phyloP scores from a whole-genome alignment of 208 protist genomes.

The Trypanosoma congolense region DNA sequence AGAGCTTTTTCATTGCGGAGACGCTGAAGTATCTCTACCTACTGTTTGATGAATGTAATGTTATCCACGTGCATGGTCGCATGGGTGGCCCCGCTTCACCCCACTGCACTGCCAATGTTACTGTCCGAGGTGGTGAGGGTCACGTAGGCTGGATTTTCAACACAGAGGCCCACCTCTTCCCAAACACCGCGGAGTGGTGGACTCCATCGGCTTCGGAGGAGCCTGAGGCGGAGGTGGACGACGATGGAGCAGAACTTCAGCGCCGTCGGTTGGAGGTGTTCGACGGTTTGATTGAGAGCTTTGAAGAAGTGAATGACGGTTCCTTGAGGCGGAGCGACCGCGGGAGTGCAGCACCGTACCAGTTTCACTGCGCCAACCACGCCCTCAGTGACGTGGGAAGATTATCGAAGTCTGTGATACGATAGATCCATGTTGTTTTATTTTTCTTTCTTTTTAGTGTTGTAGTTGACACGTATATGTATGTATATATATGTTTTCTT shows the following conservation, averaged over 20 bases:
- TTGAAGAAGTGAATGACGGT: slow-evolving; percentile 1
- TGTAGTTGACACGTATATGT: background rate
- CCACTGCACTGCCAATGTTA: background rate
- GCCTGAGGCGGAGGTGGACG: background rate
- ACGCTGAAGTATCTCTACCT: slow-evolving; percentile 96
- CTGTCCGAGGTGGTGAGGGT: background rate
- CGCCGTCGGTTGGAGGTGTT: slow-evolving; percentile 8
- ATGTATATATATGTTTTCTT: slow-evolving; percentile 1
- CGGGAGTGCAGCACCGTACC: slow-evolving; percentile 2
- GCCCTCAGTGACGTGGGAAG: slow-evolving; percentile 17
- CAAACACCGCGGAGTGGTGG: slow-evolving; percentile 40
- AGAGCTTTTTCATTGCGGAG: slow-evolving; percentile 92
- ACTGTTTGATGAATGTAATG: slow-evolving; percentile 77
- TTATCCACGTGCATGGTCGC: slow-evolving; percentile 23
- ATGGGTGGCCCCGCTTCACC: slow-evolving; percentile 7
- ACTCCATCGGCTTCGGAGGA: background rate
- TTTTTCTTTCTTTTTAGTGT: background rate
- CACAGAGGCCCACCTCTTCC: slow-evolving; percentile 58
- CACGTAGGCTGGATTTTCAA: slow-evolving; percentile 43
- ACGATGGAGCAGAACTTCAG: slow-evolving; percentile 1
- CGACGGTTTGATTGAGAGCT: slow-evolving; percentile 3
- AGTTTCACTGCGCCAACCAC: slow-evolving; percentile 27
- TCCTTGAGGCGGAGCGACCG: background rate
- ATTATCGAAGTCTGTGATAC: slow-evolving; percentile 21
- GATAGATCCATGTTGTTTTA: slow-evolving; percentile 5